Evolutionary conservation across 495 filamentous ascomycete species (phyloP).

Genomic region (Penicillium riverlandense): DNA sequence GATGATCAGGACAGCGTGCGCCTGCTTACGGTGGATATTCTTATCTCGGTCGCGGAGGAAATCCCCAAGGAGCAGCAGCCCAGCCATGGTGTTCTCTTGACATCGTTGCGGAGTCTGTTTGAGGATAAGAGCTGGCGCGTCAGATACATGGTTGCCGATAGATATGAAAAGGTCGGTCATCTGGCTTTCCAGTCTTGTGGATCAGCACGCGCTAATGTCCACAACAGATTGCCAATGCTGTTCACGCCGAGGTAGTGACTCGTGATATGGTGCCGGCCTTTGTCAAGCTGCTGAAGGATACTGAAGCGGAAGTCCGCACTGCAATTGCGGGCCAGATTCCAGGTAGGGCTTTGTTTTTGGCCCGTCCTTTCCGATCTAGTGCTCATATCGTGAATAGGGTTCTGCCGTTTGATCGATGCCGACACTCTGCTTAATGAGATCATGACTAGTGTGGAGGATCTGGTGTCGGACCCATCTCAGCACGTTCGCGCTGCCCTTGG

Average conservation of each 20-base stretch:
- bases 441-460: conserved; percentile 91
- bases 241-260: conserved; percentile 92
- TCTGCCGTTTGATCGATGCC: conserved; percentile 81
- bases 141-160: conserved; percentile 97
- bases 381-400: conserved; percentile 50
- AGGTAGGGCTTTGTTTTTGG: conserved; percentile 39
- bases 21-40: conserved; percentile 89
- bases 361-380: background rate
- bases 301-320: conserved; percentile 93
- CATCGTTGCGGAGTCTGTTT: conserved; percentile 83
- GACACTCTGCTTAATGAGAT: conserved; percentile 90
- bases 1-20: conserved; percentile 98
- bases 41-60: conserved; percentile 93
- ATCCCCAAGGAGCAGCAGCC: conserved; percentile 97
- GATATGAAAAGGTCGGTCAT: conserved; percentile 80
- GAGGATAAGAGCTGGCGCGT: conserved; percentile 99
- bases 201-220: conserved; percentile 7
- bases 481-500: conserved; percentile 93
- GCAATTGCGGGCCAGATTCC: conserved; percentile 97
- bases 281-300: conserved; percentile 95
- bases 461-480: conserved; percentile 92
- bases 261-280: conserved; percentile 94
- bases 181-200: conserved; percentile 1
- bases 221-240: conserved; percentile 85
- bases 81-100: conserved; percentile 88